A percentile compares a stretch with the other conserved stretches of the same genome.
phyloP scores from a whole-genome alignment of 306 rosid genomes.

The Glycine soja region DNA sequence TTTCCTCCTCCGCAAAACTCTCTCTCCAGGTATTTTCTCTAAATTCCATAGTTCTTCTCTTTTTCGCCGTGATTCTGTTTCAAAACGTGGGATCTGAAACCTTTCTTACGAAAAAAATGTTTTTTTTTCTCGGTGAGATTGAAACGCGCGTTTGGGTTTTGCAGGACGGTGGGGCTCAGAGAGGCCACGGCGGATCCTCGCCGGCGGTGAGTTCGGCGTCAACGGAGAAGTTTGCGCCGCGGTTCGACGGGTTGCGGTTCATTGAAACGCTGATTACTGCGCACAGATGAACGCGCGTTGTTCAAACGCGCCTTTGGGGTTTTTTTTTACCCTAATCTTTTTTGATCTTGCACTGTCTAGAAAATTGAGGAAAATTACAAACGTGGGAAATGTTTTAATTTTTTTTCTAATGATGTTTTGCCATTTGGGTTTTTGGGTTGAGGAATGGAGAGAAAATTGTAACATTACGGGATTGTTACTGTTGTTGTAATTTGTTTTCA shows the following conservation, averaged over 20 bases:
- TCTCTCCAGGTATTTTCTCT: slow-evolving; percentile 45
- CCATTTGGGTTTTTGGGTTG: neutral
- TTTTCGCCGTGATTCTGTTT: neutral
- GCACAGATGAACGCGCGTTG: slow-evolving; percentile 63
- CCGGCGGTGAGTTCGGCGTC: slow-evolving; percentile 34
- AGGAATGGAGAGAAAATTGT: slow-evolving; percentile 40
- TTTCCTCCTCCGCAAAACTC: slow-evolving; percentile 44
- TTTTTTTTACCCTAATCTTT: neutral
- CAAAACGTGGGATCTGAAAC: slow-evolving; percentile 35
- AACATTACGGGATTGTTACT: slow-evolving; percentile 34
- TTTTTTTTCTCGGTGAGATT: neutral
- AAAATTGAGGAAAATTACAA: neutral
- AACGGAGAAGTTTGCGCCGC: slow-evolving; percentile 76
- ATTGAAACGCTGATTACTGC: slow-evolving; percentile 93
- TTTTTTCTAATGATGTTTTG: neutral
- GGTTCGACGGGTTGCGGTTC: slow-evolving; percentile 87
- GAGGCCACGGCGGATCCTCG: slow-evolving; percentile 4
- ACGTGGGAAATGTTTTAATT: slow-evolving; percentile 32
- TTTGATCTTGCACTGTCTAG: slow-evolving; percentile 16
- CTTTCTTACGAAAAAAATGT: neutral
- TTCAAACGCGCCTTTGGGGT: neutral
- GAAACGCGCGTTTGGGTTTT: neutral
- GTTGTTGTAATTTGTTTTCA: neutral
- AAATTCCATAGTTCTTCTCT: neutral
- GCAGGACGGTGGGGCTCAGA: slow-evolving; percentile 45